phyloP scores from a whole-genome alignment of 2,329 filamentous ascomycete species.

The Ophiostoma australiae region DNA sequence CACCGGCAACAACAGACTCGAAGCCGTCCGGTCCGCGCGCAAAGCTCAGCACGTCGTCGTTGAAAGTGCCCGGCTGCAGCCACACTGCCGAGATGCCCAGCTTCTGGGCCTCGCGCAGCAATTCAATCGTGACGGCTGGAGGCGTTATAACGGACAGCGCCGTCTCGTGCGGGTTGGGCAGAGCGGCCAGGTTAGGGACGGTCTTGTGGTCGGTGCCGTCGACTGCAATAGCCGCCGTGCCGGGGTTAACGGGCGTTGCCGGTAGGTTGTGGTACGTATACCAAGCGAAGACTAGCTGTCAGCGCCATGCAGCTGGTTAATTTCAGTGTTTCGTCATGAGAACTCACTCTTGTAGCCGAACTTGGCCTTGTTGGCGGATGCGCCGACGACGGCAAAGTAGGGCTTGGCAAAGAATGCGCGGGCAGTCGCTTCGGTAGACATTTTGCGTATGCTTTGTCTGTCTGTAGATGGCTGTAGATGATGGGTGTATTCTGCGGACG shows the following conservation, averaged over 20 bases:
- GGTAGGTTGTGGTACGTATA: constrained; percentile 72
- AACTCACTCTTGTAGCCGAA: constrained; percentile 78
- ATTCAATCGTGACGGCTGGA: constrained; percentile 66
- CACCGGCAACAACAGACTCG: constrained; percentile 61
- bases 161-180: constrained; percentile 64
- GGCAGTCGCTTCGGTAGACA: constrained; percentile 63
- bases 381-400: constrained; percentile 82
- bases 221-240: constrained; percentile 59
- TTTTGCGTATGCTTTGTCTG: background rate
- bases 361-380: constrained; percentile 76
- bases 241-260: constrained; percentile 80
- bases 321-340: background rate
- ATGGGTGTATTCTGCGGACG: background rate
- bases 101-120: constrained; percentile 71
- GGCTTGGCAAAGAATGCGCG: constrained; percentile 75
- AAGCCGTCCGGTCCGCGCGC: constrained; percentile 55
- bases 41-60: constrained; percentile 67
- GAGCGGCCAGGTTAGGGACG: constrained; percentile 58
- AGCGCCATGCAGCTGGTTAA: background rate
- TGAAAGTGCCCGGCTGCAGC: constrained; percentile 86
- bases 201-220: constrained; percentile 55
- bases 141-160: constrained; percentile 84
- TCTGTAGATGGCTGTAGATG: background rate
- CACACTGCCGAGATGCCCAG: constrained; percentile 71
- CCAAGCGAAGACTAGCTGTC: constrained; percentile 72